phyloP scores from a whole-genome alignment of 345 rosid genomes.

The Clausena lansium region DNA sequence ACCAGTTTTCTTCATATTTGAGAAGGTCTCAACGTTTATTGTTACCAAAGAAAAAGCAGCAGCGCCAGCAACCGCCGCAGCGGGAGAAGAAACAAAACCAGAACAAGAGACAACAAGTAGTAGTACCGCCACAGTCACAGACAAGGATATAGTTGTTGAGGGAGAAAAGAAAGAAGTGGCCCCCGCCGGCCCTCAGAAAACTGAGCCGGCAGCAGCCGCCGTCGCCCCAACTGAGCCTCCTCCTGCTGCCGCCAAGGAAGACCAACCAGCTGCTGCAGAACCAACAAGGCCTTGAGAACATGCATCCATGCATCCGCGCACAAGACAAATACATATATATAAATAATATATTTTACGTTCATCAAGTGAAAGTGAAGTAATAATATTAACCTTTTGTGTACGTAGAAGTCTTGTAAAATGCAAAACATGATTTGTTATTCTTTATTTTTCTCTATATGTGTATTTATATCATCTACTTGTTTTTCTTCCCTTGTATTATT shows the following conservation, averaged over 20 bases:
- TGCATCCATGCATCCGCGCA: background rate
- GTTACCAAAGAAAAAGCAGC: conserved; percentile 43
- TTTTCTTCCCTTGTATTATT: background rate
- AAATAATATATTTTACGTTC: too few species aligned
- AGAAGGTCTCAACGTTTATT: conserved; percentile 68
- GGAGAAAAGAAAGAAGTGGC: conserved; percentile 44
- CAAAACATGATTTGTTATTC: conserved; percentile 25
- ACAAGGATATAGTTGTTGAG: conserved; percentile 45
- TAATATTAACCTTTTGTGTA: background rate
- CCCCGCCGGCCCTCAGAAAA: background rate
- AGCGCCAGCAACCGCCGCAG: conserved; percentile 30
- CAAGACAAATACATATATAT: background rate
- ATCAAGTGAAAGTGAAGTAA: background rate
- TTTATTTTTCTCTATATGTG: conserved; percentile 12
- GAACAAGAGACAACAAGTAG: conserved; percentile 31
- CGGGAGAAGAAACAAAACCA: conserved; percentile 22
- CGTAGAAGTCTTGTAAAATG: background rate
- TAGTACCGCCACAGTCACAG: conserved; percentile 33
- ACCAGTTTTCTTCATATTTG: conserved; percentile 65
- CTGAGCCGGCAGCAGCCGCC: conserved; percentile 5
- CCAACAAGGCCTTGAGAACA: conserved; percentile 50
- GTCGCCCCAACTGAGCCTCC: conserved; percentile 15
- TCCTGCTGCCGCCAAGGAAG: conserved; percentile 15
- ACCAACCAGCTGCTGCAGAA: conserved; percentile 4
- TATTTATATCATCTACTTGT: conserved; percentile 3